Base-by-base conservation (phyloP, 2,329 filamentous ascomycete genomes). In the Pseudogymnoascus sp. region DNA sequence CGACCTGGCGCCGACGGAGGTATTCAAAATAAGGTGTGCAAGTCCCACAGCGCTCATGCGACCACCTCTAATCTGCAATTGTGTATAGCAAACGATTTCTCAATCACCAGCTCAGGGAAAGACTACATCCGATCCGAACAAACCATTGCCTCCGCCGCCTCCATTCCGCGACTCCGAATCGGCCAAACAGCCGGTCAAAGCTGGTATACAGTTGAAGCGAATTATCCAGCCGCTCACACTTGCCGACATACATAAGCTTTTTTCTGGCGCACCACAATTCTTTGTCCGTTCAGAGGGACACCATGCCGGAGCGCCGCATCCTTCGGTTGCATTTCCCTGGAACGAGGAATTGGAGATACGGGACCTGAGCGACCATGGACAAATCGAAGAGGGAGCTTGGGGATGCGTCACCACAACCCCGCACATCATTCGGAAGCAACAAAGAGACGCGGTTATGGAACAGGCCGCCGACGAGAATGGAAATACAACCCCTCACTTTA, bases 241-340 rank as follows among this genome's bases (percentile, higher is more conserved):
- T 48, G 74, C 76, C 38, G 83, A 88, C 65, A 74, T 89, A 58
- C 82, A 85, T 72, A 82, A 83, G 71, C 79, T 89, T 67, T 90
- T 89, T 75, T 87, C 85, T 23, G 86, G 86, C n/a, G 86, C 86
- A 41, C 86, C 86, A 63, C 85, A 88, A 69, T 89, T 86, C 74
- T 84, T 83, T 70, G 79, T 82, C 65, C 78, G 81, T 58, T 79
- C 77, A 61, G 79, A 83, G 65, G 80, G 81, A 37, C 80, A 84
- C 70, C 81, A 77, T 69, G 79, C 78, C 61, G 82, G 78, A 57
- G 80, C 82, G 35, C 81, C 81, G 19, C 79, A 83, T 65, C 84
- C 85, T 19, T 82, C 77, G 56, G 83, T 85, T 26, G 81, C 82
- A 35, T 89, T 84, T 68, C 85, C 85, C 1, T 88, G 84, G 79